Evolutionary conservation across 192 early-diverging fungal genomes (phyloP).

Genomic region (Funneliformis mosseae): DNA sequence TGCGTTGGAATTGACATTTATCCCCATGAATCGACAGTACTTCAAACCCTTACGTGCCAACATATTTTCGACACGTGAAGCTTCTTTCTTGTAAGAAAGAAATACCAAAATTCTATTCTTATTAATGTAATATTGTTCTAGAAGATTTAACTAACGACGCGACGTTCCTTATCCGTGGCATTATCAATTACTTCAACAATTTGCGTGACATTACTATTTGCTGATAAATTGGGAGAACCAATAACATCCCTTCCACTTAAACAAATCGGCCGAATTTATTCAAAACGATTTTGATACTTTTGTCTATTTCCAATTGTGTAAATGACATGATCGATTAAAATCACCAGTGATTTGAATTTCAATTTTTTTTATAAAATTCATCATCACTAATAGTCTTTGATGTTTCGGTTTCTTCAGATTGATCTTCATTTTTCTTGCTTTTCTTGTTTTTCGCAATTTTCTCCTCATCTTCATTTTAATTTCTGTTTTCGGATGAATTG

Average conservation of each 20-base stretch:
- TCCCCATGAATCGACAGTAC: conserved; percentile 92
- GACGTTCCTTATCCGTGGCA: conserved; percentile 73
- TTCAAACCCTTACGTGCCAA: conserved; percentile 74
- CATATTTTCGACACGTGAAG: conserved; percentile 73
- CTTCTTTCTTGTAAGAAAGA: conserved; percentile 97
- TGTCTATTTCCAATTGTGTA: conserved; percentile 63
- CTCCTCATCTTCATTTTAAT: neutral
- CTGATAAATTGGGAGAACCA: conserved; percentile 85
- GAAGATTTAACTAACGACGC: conserved; percentile 70
- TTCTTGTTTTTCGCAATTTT: neutral
- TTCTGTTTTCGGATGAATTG: neutral
- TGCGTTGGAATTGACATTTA: conserved; percentile 82
- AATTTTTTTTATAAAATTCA: neutral
- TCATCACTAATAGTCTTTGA: neutral
- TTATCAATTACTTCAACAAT: conserved; percentile 87
- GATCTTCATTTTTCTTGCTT: neutral
- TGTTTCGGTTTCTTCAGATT: too few relatives aligned
- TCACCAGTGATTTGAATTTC: conserved; percentile 19
- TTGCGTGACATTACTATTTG: conserved; percentile 84
- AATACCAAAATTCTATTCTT: conserved; percentile 93
- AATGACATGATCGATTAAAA: conserved; percentile 69
- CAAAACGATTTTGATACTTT: conserved; percentile 58
- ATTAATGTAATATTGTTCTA: conserved; percentile 84
- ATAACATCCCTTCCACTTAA: conserved; percentile 82
- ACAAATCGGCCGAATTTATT: conserved; percentile 84